Base-by-base conservation (phyloP, 1,284 basidiomycete genomes). In the Inonotus hispidus region DNA sequence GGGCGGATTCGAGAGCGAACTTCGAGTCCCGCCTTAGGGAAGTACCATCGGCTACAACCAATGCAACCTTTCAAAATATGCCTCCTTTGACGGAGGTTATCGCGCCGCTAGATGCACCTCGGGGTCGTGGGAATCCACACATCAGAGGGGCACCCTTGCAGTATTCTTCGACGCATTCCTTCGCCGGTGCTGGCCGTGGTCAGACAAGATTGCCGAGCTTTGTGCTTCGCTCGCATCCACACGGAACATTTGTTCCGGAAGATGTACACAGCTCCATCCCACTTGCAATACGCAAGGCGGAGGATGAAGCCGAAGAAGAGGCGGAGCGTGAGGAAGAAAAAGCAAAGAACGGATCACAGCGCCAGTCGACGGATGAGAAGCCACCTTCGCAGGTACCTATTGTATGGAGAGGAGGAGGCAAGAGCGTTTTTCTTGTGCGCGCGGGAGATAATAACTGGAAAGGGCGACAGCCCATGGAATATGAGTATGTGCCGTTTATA, bases 391-490 rank as follows among this genome's bases (percentile, higher is more conserved):
- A 78, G 14, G 77, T 83, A 53, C 81, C 75, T 66, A 84, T 92
- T 63, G 74, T 75, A 4, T 91, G 88, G 87, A 75, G 74, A 62
- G 84, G 82, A 19, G 78, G 79, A 3, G 89, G 83, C 7, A 81
- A 77, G 63, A 76, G 77, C 21, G 87, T 91, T 27, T 66, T 79
- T 23, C 78, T 91, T 38, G 82, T 85, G 14, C 78, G 87, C 60
- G 86, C 88, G 19, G 86, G 86, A 4, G 86, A 90, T 67, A 79
- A 85, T 59, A 82, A 87, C 64, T 89, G 88, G 88, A 84, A 84
- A 65, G 85, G 84, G 23, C 75, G 83, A 11, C 78, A 79, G 59
- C 70, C 70, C 27, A 87, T 90, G 88, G 77, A 81, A 62, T 74
- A 75, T 66, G 82, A 85, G 85, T 87, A 66, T 65, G 85, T 52